Percentiles rank a stretch among this genome's conserved stretches.
phyloP scores from a whole-genome alignment of 257 asterid genomes.

The Thymus mandschuricus region DNA sequence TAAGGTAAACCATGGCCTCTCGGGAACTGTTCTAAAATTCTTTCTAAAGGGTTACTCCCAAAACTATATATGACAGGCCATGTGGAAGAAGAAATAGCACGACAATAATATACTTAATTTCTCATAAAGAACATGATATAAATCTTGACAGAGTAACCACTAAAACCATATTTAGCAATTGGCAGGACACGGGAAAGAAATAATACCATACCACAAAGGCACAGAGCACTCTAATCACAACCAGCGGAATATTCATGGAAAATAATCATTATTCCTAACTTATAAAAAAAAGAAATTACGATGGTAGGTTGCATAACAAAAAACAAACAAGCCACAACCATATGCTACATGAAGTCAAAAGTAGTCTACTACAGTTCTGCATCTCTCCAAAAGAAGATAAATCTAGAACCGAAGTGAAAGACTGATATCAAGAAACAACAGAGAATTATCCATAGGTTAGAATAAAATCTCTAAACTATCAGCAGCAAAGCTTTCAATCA shows the following conservation, averaged over 20 bases:
- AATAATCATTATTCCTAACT: neutral
- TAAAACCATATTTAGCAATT: no score
- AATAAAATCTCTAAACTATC: neutral
- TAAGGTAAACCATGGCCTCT: neutral
- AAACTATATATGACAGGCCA: neutral
- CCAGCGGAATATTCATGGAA: neutral
- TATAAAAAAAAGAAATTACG: neutral
- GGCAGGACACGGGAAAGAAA: no score
- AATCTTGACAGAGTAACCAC: no score
- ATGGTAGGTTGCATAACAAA: neutral
- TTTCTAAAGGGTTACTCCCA: neutral
- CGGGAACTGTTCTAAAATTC: neutral
- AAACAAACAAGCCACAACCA: slow-evolving; percentile 6
- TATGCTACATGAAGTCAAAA: slow-evolving; percentile 10
- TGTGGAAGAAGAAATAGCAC: neutral
- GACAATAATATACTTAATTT: no score
- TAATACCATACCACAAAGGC: neutral
- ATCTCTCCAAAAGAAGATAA: neutral
- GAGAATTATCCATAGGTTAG: neutral
- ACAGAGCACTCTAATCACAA: slow-evolving; percentile 5
- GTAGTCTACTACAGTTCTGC: slow-evolving; percentile 7
- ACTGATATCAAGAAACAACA: slow-evolving; percentile 4
- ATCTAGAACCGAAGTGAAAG: neutral
- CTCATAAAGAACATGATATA: no score
- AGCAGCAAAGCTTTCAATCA: neutral